These are phyloP conservation scores for Pleurotus pulmonarius DNA, from an alignment of 768 basidiomycete species.

Conservation along the genomic window DNA sequence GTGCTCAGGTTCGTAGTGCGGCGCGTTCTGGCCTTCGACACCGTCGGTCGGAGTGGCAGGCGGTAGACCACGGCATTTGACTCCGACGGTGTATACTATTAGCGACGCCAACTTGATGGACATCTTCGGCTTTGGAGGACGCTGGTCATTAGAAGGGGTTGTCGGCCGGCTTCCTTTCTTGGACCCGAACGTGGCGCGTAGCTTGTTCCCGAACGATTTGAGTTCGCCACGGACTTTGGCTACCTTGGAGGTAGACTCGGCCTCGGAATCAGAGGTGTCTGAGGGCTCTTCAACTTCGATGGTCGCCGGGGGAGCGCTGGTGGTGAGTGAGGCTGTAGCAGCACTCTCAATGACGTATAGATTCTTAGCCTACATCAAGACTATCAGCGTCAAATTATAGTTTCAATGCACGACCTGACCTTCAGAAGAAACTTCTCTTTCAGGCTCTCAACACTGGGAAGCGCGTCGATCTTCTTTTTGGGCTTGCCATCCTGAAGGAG, in stretches of 20 bases:
- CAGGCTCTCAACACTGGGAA: slow-evolving; percentile 87
- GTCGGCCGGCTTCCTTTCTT: not conserved
- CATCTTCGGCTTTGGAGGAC: slow-evolving; percentile 48
- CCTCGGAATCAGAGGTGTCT: slow-evolving; percentile 2
- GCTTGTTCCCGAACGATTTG: slow-evolving; percentile 5
- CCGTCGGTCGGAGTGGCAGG: not conserved
- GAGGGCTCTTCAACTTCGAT: slow-evolving; percentile 6
- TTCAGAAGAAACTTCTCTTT: slow-evolving; percentile 82
- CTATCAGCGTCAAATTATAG: not conserved
- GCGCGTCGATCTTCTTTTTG: slow-evolving; percentile 39
- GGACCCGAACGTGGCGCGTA: slow-evolving; percentile 11
- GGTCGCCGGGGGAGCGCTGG: slow-evolving; percentile 7
- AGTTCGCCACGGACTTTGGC: slow-evolving; percentile 4
- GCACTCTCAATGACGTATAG: slow-evolving; percentile 36
- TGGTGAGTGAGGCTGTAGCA: not conserved
- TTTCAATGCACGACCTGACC: slow-evolving; percentile 34
- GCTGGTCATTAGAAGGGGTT: not conserved
- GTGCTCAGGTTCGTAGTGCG: slow-evolving; percentile 81
- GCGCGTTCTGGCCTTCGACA: slow-evolving; percentile 56
- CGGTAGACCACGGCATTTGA: slow-evolving; percentile 82
- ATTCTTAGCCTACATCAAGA: slow-evolving; percentile 61
- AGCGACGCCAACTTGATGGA: slow-evolving; percentile 69
- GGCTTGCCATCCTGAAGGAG: slow-evolving; percentile 32
- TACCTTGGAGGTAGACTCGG: slow-evolving; percentile 4
- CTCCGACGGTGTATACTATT: slow-evolving; percentile 92